Base-by-base conservation (phyloP, 768 basidiomycete genomes). In the Tulasnella sp. region DNA sequence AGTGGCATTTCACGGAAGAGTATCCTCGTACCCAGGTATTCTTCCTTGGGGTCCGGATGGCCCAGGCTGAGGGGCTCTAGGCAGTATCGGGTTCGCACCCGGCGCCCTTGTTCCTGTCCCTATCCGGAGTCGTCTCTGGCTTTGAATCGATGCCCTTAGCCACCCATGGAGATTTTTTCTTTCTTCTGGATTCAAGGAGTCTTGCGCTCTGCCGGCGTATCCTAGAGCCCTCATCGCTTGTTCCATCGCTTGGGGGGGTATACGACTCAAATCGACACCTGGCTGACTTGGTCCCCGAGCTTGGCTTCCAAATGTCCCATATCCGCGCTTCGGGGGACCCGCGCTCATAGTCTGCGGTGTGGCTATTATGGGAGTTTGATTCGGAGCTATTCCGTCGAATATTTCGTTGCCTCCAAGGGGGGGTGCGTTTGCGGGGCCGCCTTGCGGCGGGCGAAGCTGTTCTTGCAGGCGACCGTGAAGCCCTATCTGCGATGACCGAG, bases 361-460 rank as follows among this genome's bases (percentile, higher is more conserved):
- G 5, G 76, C 76, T 7, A 77, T 58, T 18, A 58, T 16, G 31
- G 76, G 34, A n/a, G 58, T 71, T 21, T 71, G 76, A 19, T 62
- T 74, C 10, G 1, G 21, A 8, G 24, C 39, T 16, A 74, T 40
- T n/a, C 73, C 73, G 27, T 74, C 42, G 34, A 21, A 12, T 39
- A 74, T 38, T 14, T 19, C 38, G 39, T n/a, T 40, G 31, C 73
- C 27, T 27, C 73, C 73, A 21, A 39, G 73, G 21, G 73, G 42
- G 12, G 73, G 44, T 46, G 73, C 73, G 39, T 74, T 74, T 40
- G 73, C 73, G 38, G 73, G 39, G 27, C 73, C 73, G 21, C 39
- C 39, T 42, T 39, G n/a, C n/a, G n/a, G 42, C 75, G 36, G 71
- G 68, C 40, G 31, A n/a, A 36, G 27, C 34, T 34, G 48, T 38